Evolutionary conservation across 306 rosid genomes (phyloP), one percentile per base, ranked within the genome.

Genomic region (Acacia confusa): DNA sequence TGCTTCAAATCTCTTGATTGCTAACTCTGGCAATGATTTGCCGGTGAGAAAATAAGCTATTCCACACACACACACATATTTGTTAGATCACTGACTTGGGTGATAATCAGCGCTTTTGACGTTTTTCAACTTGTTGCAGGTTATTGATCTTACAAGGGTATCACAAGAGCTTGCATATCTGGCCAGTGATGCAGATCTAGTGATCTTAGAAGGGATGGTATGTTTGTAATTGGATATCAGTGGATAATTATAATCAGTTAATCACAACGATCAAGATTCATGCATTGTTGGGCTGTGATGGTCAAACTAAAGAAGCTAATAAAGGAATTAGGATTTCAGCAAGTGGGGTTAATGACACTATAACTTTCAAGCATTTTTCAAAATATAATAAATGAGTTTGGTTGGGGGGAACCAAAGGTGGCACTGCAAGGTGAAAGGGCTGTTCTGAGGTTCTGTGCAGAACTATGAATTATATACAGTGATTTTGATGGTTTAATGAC

Each of bases 161-260:
- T 88, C 99, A 53, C 91, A 89, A 73, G 98, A 95, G 83, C 84
- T 95, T 79, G 95, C 94, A 61, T 81, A 81, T 86, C 84, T 82
- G 73, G 88, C 94, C 61, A 88, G 60, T 83, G 99, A 92, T 85
- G 98, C 90, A 50, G 97, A 93, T 86, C 89, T 95, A 12, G 96
- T 93, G 32, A 75, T 95, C 75, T 82, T 89, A 77, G 99, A 95
- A 89, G 99, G 99, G 83, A 95, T 93, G 99, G 99, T 95, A 82
- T 82, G 86, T 83, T 86, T 76, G 69, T 79, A 58, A 84, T 13
- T 38, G 73, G 47, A 45, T 30, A 55, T 79, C 74, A 20, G 72
- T 22, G 74, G 20, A n/a, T 67, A 9, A 12, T 40, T n/a, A 19
- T 9, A 36, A 8, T n/a, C n/a, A n/a, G n/a, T n/a, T n/a, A n/a